Evolutionary conservation across 306 rosid genomes (phyloP).

Genomic region (Pyrus bretschneideri): DNA sequence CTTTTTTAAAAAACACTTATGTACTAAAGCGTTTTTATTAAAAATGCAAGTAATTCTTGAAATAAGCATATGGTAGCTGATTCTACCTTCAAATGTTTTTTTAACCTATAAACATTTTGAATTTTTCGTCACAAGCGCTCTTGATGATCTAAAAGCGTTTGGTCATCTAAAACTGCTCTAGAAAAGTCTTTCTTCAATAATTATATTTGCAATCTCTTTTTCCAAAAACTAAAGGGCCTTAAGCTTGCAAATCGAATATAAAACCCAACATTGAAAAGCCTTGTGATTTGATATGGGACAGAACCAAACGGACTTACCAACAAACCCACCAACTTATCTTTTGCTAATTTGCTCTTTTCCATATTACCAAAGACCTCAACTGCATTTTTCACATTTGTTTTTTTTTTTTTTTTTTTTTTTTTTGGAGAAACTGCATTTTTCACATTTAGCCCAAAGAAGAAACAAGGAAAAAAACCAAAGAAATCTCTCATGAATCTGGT

Average conservation of each 20-base stretch:
- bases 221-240: not conserved
- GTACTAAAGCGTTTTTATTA: not conserved
- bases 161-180: too few species aligned
- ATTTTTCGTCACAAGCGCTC: not conserved
- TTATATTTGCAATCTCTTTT: not conserved
- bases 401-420: too few species aligned
- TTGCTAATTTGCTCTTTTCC: too few species aligned
- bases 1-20: too few species aligned
- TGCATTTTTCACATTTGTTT: too few species aligned
- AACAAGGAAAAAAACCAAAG: not conserved
- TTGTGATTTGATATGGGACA: not conserved
- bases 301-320: not conserved
- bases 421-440: too few species aligned
- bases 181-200: too few species aligned
- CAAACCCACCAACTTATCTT: not conserved
- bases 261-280: not conserved
- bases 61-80: not conserved
- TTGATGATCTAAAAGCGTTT: too few species aligned
- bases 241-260: not conserved
- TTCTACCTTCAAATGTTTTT: not conserved
- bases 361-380: too few species aligned
- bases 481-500: too few species aligned
- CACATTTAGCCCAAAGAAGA: not conserved
- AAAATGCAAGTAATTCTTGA: not conserved
- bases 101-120: not conserved